Evolutionary conservation across 2,329 filamentous ascomycete species (phyloP).

Genomic region (Biscogniauxia sp.): DNA sequence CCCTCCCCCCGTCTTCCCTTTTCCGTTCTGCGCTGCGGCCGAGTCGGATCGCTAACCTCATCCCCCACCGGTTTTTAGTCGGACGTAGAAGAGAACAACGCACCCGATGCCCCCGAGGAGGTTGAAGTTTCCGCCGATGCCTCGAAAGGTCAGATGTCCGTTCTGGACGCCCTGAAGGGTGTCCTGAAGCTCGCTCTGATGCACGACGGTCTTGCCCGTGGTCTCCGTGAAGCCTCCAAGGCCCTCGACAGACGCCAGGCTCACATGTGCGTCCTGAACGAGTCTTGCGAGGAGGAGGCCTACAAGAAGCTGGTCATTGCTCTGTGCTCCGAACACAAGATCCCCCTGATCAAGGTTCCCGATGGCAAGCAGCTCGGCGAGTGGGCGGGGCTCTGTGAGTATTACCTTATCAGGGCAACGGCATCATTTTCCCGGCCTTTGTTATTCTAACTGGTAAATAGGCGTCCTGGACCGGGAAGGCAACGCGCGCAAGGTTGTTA

Average conservation of each 20-base stretch:
- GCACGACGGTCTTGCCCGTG: slow-evolving; percentile 98
- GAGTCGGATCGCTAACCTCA: slow-evolving; percentile 22
- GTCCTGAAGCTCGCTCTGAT: slow-evolving; percentile 98
- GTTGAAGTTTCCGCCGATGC: slow-evolving; percentile 95
- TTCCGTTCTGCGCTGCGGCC: slow-evolving; percentile 4
- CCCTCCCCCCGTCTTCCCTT: background rate
- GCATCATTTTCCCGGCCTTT: background rate
- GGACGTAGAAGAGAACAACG: slow-evolving; percentile 99
- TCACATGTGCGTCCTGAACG: slow-evolving; percentile 99
- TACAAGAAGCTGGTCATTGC: slow-evolving; percentile 99
- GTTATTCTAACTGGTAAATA: slow-evolving; percentile 42
- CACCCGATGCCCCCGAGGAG: slow-evolving; percentile 80
- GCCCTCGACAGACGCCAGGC: slow-evolving; percentile 97
- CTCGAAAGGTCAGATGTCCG: slow-evolving; percentile 90
- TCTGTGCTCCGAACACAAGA: slow-evolving; percentile 99
- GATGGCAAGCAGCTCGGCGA: slow-evolving; percentile 99
- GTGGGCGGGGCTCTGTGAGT: slow-evolving; percentile 99
- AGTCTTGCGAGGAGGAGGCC: slow-evolving; percentile 99
- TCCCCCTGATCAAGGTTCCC: slow-evolving; percentile 98
- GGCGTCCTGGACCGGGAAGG: slow-evolving; percentile 98
- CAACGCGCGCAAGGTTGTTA: slow-evolving; percentile 99
- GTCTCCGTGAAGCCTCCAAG: slow-evolving; percentile 98
- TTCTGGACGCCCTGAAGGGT: slow-evolving; percentile 97
- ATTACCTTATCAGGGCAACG: slow-evolving; percentile 3
- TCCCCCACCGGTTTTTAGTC: slow-evolving; percentile 57